phyloP scores from a whole-genome alignment of 805 yeast species.

The Myxozyma udenii region DNA sequence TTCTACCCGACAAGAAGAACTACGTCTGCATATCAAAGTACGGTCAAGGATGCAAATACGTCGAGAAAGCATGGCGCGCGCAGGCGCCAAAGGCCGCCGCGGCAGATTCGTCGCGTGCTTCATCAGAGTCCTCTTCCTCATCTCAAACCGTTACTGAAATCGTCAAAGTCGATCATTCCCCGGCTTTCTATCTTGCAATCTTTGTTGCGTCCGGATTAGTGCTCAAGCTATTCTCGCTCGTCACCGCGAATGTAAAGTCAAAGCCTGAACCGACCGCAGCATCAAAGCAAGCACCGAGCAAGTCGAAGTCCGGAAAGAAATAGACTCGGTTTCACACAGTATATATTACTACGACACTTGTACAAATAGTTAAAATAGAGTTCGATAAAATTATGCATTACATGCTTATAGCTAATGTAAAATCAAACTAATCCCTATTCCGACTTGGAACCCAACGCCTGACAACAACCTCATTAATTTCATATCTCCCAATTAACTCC shows the following conservation, averaged over 20 bases:
- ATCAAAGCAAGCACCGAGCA: not conserved
- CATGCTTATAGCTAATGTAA: too few relatives aligned
- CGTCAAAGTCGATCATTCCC: too few relatives aligned
- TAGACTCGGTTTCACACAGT: too few relatives aligned
- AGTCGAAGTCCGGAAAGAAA: too few relatives aligned
- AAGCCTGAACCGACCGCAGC: not conserved
- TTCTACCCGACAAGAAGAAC: constrained; percentile 61
- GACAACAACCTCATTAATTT: constrained; percentile 63
- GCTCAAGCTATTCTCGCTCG: too few relatives aligned
- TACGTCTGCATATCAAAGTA: constrained; percentile 76
- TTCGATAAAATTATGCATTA: too few relatives aligned
- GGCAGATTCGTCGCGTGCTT: not conserved
- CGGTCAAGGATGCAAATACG: constrained; percentile 83
- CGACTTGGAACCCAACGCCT: constrained; percentile 83
- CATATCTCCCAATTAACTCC: constrained; percentile 45
- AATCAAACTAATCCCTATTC: constrained; percentile 69
- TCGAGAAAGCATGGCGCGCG: constrained; percentile 65
- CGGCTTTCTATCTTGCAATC: too few relatives aligned
- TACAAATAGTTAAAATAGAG: too few relatives aligned
- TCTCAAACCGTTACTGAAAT: too few relatives aligned
- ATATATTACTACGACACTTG: too few relatives aligned
- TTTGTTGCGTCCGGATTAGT: too few relatives aligned
- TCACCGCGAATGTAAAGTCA: not conserved
- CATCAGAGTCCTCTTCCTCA: too few relatives aligned
- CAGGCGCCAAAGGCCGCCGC: constrained; percentile 23